Evolutionary conservation across 208 protist species (phyloP).

Genomic region (Acanthamoeba culbertsoni): DNA sequence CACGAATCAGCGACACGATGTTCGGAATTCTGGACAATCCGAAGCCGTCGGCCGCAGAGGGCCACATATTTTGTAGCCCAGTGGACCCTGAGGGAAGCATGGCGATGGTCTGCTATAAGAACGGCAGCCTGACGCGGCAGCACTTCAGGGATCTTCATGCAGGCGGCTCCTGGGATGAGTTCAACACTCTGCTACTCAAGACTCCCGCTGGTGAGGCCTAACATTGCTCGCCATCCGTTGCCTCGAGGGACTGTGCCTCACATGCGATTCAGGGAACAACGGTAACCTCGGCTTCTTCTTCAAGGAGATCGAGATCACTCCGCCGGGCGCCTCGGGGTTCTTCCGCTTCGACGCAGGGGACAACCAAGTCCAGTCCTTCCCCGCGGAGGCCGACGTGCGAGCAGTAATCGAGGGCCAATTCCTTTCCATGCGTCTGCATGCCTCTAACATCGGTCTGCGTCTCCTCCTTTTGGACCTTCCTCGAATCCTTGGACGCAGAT

Average conservation of each 20-base stretch:
- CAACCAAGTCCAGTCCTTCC: neutral
- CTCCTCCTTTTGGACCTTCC: neutral
- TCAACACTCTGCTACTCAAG: neutral
- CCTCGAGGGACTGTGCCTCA: neutral
- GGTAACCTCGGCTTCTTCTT: slow-evolving; percentile 29
- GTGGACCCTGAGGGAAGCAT: slow-evolving; percentile 53
- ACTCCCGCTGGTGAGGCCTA: neutral
- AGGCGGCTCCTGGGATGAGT: neutral
- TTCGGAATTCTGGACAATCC: slow-evolving; percentile 6
- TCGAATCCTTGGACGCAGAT: neutral
- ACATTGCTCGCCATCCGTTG: neutral
- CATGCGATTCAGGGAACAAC: neutral
- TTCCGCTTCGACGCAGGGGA: slow-evolving; percentile 17
- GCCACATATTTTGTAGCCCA: slow-evolving; percentile 71
- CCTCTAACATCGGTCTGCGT: neutral
- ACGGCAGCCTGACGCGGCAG: slow-evolving; percentile 67
- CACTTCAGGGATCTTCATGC: slow-evolving; percentile 25
- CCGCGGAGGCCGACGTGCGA: neutral
- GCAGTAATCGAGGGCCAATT: slow-evolving; percentile 44
- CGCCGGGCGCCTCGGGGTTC: neutral
- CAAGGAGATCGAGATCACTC: slow-evolving; percentile 47
- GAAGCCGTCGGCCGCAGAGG: slow-evolving; percentile 7
- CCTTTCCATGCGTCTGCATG: slow-evolving; percentile 42
- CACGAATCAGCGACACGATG: too few relatives aligned
- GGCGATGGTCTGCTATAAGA: slow-evolving; percentile 75